Evolutionary conservation across 2,329 filamentous ascomycete species (phyloP), one percentile per base, ranked within the genome.

Genomic region (Gyromitra esculenta): DNA sequence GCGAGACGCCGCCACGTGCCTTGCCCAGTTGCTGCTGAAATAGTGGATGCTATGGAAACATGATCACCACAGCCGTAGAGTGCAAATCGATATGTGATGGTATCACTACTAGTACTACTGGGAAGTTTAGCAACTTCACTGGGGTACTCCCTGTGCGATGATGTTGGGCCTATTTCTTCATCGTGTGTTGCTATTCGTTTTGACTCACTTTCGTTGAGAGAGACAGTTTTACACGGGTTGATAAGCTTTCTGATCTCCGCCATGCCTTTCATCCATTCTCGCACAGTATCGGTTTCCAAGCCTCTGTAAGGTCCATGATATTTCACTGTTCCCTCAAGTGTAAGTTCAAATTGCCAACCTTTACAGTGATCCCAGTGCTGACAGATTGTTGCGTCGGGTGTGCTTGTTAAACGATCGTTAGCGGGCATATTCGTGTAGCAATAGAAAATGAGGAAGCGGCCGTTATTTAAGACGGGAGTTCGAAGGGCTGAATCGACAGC

Each of bases 31-130:
- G 37, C 56, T 9, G 37, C 18, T n/a, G 48, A 21, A 13, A 76
- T 56, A 2, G 59, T 71, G 43, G 62, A 66, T 15, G 52, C 63
- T 1, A 39, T n/a, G 1, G 52, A 39, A 11, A 71, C 64, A 18
- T 78, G 76, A 43, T 78, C 71, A 7, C 77, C 69, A 3, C n/a
- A 35, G 9, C 77, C 74, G n/a, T 69, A 74, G 7, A 78, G 57
- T 1, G 69, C 57, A 56, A 71, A 77, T 9, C 69, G 63, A 39
- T 70, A 72, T 8, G 48, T 43, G 5, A 35, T 13, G 11, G 18
- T 13, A 5, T n/a, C 25, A 41, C 37, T 48, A n/a, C 9, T 68
- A 2, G 37, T 48, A n/a, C 11, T 68, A 4, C 21, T 21, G 1
- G 13, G 41, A 43, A 37, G 8, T 13, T 59, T n/a, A 50, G 11